Evolutionary conservation across 2,329 filamentous ascomycete species (phyloP).

Genomic region (Hypoxylon sp.): DNA sequence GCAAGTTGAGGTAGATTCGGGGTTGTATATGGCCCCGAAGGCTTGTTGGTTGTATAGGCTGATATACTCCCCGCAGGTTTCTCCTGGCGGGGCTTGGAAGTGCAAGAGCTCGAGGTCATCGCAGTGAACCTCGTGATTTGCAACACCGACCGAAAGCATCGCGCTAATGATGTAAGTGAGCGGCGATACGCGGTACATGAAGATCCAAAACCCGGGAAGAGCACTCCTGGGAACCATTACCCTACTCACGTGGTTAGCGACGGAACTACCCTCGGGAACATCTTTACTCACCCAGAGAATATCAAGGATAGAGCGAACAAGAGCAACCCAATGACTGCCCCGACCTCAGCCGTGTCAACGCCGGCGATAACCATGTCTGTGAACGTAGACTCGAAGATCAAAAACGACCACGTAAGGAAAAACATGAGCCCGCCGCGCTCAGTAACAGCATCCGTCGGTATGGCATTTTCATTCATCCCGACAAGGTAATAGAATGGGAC

Average conservation of each 20-base stretch:
- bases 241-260: constrained; percentile 46
- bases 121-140: constrained; percentile 76
- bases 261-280: background rate
- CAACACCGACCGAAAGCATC: constrained; percentile 78
- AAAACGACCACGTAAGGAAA: constrained; percentile 74
- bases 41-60: constrained; percentile 17
- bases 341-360: constrained; percentile 77
- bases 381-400: constrained; percentile 80
- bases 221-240: constrained; percentile 59
- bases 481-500: constrained; percentile 40
- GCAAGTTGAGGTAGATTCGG: constrained; percentile 65
- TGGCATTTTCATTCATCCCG: constrained; percentile 57
- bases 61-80: constrained; percentile 74
- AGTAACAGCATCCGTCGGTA: constrained; percentile 57
- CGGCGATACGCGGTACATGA: constrained; percentile 86
- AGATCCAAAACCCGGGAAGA: constrained; percentile 84
- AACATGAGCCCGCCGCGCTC: constrained; percentile 76
- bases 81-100: constrained; percentile 73
- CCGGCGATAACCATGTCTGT: constrained; percentile 81
- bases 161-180: constrained; percentile 85
- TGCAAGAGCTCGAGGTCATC: constrained; percentile 76
- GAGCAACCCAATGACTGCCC: constrained; percentile 73
- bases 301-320: constrained; percentile 72
- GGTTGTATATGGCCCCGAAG: constrained; percentile 70
- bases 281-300: constrained; percentile 63